These are phyloP conservation scores for Cerrena zonata DNA, from an alignment of 1,284 basidiomycete species.

Conservation along the genomic window DNA sequence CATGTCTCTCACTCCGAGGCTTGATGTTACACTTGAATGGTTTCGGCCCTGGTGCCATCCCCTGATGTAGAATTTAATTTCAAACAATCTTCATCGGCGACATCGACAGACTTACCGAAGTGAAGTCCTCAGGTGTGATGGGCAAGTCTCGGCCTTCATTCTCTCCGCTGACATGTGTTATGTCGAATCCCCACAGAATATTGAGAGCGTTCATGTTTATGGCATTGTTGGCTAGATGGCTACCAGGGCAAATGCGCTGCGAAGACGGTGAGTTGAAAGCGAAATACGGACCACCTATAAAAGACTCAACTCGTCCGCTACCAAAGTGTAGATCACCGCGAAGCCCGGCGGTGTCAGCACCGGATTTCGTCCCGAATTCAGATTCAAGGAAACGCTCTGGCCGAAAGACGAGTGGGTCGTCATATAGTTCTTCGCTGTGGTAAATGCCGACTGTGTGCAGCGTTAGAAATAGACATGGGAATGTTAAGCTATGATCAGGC, in stretches of 20 bases:
- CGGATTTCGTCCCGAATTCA: constrained; percentile 3
- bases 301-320: constrained; percentile 6
- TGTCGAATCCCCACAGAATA: constrained; percentile 7
- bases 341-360: constrained; percentile 3
- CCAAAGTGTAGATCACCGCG: constrained; percentile 8
- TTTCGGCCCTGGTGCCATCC: neutral
- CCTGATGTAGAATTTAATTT: neutral
- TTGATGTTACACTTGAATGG: constrained; percentile 9
- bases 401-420: constrained; percentile 1
- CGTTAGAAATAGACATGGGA: neutral
- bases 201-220: constrained; percentile 1
- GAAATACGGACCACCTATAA: neutral
- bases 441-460: neutral
- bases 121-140: neutral
- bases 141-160: neutral
- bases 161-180: neutral
- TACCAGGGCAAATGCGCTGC: constrained; percentile 9
- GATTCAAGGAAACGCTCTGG: constrained; percentile 5
- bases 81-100: neutral
- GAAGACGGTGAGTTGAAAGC: neutral
- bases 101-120: neutral
- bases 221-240: constrained; percentile 5
- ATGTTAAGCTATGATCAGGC: neutral
- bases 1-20: constrained; percentile 8
- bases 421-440: constrained; percentile 2